Percentiles rank a stretch among this genome's conserved stretches.
These are phyloP conservation scores for Kwoniella mangroviensis DNA, from an alignment of 768 basidiomycete species.

Conservation along the genomic window DNA sequence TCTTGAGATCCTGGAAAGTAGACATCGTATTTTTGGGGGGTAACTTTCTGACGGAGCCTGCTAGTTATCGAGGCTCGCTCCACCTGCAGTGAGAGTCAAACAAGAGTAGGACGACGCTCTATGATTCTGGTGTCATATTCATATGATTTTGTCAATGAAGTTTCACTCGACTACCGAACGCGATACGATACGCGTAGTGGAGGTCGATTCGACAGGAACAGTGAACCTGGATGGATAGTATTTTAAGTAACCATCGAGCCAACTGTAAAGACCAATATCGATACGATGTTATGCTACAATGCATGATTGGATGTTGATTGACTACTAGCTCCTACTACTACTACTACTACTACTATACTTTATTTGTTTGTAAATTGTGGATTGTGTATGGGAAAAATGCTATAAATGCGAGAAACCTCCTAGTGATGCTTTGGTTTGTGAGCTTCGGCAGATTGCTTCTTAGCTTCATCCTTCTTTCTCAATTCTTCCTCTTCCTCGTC, in stretches of 20 bases:
- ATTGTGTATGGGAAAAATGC: not conserved
- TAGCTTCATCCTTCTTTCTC: conserved; percentile 52
- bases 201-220: not conserved
- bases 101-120: no score
- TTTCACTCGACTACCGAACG: no score
- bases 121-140: no score
- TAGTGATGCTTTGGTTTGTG: conserved; percentile 37
- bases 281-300: conserved; percentile 20
- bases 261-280: no score
- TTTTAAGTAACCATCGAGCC: no score
- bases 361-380: not conserved
- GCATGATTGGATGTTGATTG: conserved; percentile 13
- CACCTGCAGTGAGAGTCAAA: no score
- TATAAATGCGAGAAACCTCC: not conserved
- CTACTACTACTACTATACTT: conserved; percentile 18
- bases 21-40: not conserved
- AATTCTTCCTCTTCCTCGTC: conserved; percentile 52
- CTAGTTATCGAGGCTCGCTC: no score
- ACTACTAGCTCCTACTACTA: conserved; percentile 1
- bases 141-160: no score
- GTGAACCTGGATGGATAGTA: no score
- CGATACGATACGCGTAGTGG: not conserved
- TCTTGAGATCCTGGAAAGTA: conserved; percentile 24
- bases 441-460: conserved; percentile 40
- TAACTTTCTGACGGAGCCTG: not conserved